phyloP scores from a whole-genome alignment of 2,329 filamentous ascomycete species.

The Fusarium burgessii region DNA sequence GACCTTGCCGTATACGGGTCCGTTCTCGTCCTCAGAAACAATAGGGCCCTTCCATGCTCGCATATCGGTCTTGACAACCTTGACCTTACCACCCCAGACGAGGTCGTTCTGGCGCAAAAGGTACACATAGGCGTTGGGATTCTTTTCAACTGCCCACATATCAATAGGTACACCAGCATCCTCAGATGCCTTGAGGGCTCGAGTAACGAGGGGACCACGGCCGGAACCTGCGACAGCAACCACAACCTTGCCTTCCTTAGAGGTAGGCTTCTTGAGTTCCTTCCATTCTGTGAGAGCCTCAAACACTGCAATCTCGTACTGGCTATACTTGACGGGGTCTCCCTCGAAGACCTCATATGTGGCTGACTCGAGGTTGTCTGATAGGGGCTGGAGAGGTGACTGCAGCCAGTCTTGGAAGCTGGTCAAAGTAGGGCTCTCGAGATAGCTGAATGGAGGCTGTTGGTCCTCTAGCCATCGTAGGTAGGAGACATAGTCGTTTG shows the following conservation, averaged over 20 bases:
- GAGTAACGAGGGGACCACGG: constrained; percentile 89
- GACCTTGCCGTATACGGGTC: constrained; percentile 72
- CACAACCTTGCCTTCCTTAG: constrained; percentile 77
- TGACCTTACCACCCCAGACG: constrained; percentile 84
- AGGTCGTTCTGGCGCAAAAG: constrained; percentile 86
- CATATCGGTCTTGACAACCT: constrained; percentile 96
- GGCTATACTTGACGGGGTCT: constrained; percentile 96
- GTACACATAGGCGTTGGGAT: constrained; percentile 96
- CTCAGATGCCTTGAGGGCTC: constrained; percentile 84
- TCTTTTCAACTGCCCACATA: constrained; percentile 96
- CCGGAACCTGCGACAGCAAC: constrained; percentile 95
- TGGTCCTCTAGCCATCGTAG: constrained; percentile 85
- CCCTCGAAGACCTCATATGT: constrained; percentile 99
- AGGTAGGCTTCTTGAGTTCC: constrained; percentile 76
- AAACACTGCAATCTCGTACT: constrained; percentile 88
- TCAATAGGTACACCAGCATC: constrained; percentile 82
- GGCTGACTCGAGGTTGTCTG: constrained; percentile 95
- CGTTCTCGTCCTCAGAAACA: constrained; percentile 57
- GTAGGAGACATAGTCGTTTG: constrained; percentile 74
- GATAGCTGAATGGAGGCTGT: constrained; percentile 71
- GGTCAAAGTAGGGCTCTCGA: constrained; percentile 65
- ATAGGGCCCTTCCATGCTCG: constrained; percentile 90
- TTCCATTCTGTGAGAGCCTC: constrained; percentile 86
- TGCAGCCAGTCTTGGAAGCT: constrained; percentile 93
- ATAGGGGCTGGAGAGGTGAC: constrained; percentile 91